Percentiles rank a stretch among this genome's conserved stretches.
These are phyloP conservation scores for Nakazawaea siamensis DNA, from an alignment of 805 yeast species.

Conservation along the genomic window DNA sequence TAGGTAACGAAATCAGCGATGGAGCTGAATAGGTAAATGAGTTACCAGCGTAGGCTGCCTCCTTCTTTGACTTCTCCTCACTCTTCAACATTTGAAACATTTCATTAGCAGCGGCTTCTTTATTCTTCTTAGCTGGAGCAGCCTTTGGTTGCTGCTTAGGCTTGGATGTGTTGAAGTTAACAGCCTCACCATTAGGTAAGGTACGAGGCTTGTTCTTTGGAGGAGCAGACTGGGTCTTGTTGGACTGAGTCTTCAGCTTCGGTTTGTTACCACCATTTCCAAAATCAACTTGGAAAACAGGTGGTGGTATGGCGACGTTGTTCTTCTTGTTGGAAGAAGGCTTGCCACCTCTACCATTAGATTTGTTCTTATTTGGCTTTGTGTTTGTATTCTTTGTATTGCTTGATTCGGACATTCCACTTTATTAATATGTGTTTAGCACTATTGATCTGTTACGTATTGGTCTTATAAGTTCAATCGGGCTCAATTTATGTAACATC, in stretches of 20 bases:
- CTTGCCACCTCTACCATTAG: background rate
- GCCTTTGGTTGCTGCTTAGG: too few species aligned
- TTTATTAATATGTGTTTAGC: too few species aligned
- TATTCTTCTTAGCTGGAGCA: background rate
- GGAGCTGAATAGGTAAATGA: slow-evolving; percentile 12
- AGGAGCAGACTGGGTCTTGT: background rate
- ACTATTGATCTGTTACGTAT: too few species aligned
- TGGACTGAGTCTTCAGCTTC: background rate
- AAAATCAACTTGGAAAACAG: slow-evolving; percentile 8
- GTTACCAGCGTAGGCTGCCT: slow-evolving; percentile 11
- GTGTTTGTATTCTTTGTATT: background rate
- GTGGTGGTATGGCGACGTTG: slow-evolving; percentile 7
- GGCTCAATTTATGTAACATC: background rate
- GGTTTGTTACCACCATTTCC: slow-evolving; percentile 1
- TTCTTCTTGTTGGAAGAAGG: background rate
- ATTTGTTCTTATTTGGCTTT: background rate
- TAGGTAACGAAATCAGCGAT: slow-evolving; percentile 12
- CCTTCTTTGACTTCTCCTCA: background rate
- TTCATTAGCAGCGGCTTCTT: slow-evolving; percentile 7
- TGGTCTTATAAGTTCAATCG: background rate
- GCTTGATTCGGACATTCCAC: background rate
- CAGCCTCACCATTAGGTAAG: slow-evolving; percentile 2
- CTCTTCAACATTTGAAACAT: slow-evolving; percentile 4
- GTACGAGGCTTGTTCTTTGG: background rate
- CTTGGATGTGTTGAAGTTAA: background rate